These are phyloP conservation scores for Aureobasidium pullulans DNA, from an alignment of 2,329 filamentous ascomycete genomes.

Conservation along the genomic window DNA sequence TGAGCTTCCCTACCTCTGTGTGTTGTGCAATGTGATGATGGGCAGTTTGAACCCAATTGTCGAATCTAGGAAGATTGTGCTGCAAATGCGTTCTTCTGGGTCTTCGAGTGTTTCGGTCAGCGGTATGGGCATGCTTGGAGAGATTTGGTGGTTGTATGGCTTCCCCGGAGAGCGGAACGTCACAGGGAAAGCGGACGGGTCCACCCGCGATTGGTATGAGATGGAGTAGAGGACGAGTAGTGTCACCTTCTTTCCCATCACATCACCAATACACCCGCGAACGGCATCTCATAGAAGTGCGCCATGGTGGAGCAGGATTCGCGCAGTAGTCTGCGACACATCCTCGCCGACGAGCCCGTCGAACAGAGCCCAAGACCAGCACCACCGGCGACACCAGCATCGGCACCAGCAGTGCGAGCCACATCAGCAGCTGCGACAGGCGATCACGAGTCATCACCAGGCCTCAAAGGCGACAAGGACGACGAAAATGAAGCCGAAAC, in stretches of 20 bases:
- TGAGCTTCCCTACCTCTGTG: neutral
- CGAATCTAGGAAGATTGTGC: no score
- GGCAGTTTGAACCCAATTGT: neutral
- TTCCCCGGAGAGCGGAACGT: constrained; percentile 4
- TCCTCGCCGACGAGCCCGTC: constrained; percentile 22
- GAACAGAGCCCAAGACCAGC: constrained; percentile 14
- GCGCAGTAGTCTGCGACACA: constrained; percentile 20
- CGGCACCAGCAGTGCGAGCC: constrained; percentile 10
- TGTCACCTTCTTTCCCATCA: neutral
- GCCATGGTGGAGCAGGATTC: constrained; percentile 16
- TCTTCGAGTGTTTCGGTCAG: no score
- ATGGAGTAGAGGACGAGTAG: neutral
- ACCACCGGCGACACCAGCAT: constrained; percentile 15
- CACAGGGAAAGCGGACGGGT: constrained; percentile 1
- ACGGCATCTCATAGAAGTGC: neutral
- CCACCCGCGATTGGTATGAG: neutral
- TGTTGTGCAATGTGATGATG: neutral
- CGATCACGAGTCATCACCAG: neutral
- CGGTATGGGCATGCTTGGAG: neutral
- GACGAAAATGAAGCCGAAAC: constrained; percentile 17
- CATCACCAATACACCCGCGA: neutral
- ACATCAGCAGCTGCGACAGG: neutral
- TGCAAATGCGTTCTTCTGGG: no score
- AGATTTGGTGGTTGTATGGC: neutral
- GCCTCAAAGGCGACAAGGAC: constrained; percentile 11